phyloP scores from a whole-genome alignment of 192 early-diverging fungal genomes.

The Cetraspora pellucida region DNA sequence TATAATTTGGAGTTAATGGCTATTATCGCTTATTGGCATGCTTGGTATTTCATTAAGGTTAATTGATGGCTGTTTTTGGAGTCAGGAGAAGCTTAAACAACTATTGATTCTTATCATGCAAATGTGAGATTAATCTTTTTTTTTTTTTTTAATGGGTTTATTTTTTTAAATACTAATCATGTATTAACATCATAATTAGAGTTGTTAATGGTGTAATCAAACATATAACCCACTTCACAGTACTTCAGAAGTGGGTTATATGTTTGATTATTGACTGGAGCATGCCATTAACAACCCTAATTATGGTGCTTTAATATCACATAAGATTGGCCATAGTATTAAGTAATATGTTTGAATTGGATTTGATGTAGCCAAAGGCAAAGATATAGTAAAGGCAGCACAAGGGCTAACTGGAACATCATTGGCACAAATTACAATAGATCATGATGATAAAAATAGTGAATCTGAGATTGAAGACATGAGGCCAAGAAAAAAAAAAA shows the following conservation, averaged over 20 bases:
- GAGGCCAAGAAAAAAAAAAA: neutral
- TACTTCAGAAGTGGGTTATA: too few relatives aligned
- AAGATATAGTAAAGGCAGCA: constrained; percentile 1
- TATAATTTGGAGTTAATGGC: neutral
- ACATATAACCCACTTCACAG: too few relatives aligned
- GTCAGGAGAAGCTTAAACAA: neutral
- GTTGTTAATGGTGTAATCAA: too few relatives aligned
- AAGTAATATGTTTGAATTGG: constrained; percentile 12
- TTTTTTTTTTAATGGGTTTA: neutral
- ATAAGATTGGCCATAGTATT: constrained; percentile 5
- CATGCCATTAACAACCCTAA: too few relatives aligned
- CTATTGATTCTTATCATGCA: neutral
- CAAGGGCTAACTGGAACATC: neutral
- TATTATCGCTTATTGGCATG: neutral
- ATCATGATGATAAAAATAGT: neutral
- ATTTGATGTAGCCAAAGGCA: neutral
- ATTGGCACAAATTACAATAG: constrained; percentile 7
- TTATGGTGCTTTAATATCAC: constrained; percentile 5
- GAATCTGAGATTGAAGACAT: neutral
- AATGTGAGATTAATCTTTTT: neutral
- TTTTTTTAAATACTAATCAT: neutral
- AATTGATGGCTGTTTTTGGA: neutral
- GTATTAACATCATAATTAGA: neutral
- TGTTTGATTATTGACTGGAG: too few relatives aligned
- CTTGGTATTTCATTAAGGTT: constrained; percentile 3